phyloP scores from a whole-genome alignment of 441 rosid species.

The Monsonia emarginata region DNA sequence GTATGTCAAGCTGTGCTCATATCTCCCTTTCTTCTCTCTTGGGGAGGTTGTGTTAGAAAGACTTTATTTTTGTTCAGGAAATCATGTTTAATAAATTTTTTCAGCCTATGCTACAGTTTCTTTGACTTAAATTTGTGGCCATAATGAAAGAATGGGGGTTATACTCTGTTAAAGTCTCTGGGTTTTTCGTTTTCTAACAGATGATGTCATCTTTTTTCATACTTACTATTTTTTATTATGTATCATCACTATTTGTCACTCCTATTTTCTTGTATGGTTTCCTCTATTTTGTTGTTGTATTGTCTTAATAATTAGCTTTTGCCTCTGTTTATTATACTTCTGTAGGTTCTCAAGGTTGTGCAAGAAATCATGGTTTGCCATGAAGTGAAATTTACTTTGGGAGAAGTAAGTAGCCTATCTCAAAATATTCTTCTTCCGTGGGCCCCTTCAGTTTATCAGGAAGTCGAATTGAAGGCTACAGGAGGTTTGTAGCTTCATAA shows the following conservation, averaged over 20 bases:
- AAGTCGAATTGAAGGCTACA: constrained; percentile 60
- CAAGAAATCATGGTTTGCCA: constrained; percentile 82
- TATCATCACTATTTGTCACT: too few species aligned
- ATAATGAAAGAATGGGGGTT: not conserved
- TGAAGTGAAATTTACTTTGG: constrained; percentile 50
- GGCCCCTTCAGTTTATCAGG: constrained; percentile 76
- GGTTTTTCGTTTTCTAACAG: not conserved
- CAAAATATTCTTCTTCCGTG: constrained; percentile 66
- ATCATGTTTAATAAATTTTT: not conserved
- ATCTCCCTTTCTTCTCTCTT: not conserved
- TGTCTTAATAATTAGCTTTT: not conserved
- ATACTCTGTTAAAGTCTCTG: not conserved
- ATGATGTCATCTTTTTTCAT: not conserved
- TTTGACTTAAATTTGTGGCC: not conserved
- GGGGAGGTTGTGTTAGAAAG: not conserved
- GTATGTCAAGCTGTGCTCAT: not conserved
- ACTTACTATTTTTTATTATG: not conserved
- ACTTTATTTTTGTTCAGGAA: not conserved
- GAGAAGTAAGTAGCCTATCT: constrained; percentile 28
- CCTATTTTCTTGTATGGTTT: not conserved
- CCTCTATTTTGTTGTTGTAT: not conserved
- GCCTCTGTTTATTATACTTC: constrained; percentile 16
- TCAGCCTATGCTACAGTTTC: not conserved
- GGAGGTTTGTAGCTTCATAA: constrained; percentile 52
- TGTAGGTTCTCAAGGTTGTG: constrained; percentile 58